A percentile compares a stretch with the other conserved stretches of the same genome.
phyloP scores from a whole-genome alignment of 73 alveolate genomes.

The Effrenium voratum region DNA sequence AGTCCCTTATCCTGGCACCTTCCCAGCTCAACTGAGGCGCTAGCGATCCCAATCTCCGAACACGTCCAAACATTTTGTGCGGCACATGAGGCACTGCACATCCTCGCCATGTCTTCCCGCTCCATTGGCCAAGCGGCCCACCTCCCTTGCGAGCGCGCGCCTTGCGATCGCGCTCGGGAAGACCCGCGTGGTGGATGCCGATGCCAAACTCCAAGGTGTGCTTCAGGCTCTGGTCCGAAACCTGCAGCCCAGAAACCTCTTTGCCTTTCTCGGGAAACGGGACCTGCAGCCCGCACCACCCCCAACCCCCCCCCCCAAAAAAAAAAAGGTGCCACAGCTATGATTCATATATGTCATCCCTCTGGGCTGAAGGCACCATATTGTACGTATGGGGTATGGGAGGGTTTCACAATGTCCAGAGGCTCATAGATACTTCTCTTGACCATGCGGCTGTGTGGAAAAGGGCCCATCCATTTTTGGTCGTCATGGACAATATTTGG shows the following conservation, averaged over 20 bases:
- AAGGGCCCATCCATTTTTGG: too few relatives aligned
- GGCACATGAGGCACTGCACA: too few relatives aligned
- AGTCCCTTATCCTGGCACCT: too few relatives aligned
- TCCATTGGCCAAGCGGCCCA: too few relatives aligned
- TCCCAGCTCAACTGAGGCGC: too few relatives aligned
- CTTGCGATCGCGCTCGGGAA: conserved; percentile 98
- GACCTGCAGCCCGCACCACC: neutral
- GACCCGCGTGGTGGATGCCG: conserved; percentile 99
- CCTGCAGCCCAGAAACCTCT: conserved; percentile 93
- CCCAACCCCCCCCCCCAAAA: neutral
- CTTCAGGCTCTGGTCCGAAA: conserved; percentile 97
- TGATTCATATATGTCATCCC: neutral
- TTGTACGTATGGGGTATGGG: neutral
- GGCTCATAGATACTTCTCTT: neutral
- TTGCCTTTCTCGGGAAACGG: conserved; percentile 5
- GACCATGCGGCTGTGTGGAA: too few relatives aligned
- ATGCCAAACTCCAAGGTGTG: conserved; percentile 98
- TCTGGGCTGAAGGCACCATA: neutral
- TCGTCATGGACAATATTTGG: too few relatives aligned
- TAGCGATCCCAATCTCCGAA: too few relatives aligned
- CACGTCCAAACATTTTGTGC: too few relatives aligned
- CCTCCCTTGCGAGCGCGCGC: too few relatives aligned
- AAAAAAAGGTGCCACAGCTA: neutral
- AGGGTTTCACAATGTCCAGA: neutral
- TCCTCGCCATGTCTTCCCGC: too few relatives aligned